Evolutionary conservation across 129 eudicot genomes (phyloP).

Genomic region (Chrysanthemum makinoi): DNA sequence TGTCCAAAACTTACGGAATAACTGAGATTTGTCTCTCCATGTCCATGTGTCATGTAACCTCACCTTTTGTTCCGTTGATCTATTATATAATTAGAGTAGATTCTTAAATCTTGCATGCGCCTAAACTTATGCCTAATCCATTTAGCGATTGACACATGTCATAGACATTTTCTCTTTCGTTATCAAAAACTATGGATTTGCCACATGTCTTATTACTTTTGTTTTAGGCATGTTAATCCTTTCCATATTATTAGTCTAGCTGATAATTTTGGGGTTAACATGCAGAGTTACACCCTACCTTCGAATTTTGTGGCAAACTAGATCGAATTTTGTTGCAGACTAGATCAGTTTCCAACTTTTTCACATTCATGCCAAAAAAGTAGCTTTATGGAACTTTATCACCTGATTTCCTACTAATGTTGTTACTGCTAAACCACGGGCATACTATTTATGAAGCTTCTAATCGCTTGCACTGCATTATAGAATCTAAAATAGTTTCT

Average conservation of each 20-base stretch:
- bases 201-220: not conserved
- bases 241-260: not conserved
- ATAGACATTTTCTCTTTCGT: not conserved
- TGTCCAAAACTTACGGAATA: no score
- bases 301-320: no score
- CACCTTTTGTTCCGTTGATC: no score
- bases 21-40: no score
- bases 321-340: no score
- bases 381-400: not conserved
- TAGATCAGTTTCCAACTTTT: no score
- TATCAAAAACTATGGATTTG: not conserved
- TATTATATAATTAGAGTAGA: no score
- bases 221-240: not conserved
- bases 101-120: no score
- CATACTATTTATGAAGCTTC: no score
- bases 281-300: not conserved
- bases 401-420: not conserved
- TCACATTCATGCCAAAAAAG: not conserved
- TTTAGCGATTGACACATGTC: no score
- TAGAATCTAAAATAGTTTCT: not conserved
- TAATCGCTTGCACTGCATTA: not conserved
- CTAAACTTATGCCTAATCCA: no score
- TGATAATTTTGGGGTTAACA: not conserved
- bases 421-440: not conserved
- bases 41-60: no score